Conservation (phyloP, 1,139 yeast genomes). For the Yamadazyma blattariae region DNA sequence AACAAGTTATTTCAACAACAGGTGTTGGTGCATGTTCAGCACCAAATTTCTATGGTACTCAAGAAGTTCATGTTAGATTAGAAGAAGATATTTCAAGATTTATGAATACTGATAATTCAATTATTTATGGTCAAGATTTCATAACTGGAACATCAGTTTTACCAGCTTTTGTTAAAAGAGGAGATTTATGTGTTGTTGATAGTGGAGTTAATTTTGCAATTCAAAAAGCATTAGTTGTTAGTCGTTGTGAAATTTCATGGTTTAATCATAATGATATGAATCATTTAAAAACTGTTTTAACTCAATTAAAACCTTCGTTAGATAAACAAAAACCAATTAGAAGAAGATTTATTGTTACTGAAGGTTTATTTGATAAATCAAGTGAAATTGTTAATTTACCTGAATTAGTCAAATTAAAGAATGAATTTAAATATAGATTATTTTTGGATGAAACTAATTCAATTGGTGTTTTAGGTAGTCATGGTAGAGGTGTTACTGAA, state of each 20-base stretch:
- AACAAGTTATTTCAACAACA: conserved; percentile 55
- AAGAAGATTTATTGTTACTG: conserved; percentile 87
- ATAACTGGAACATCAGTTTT: conserved; percentile 93
- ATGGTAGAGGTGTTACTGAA: conserved; percentile 87
- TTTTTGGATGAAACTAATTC: conserved; percentile 86
- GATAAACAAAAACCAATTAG: conserved; percentile 71
- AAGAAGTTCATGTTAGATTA: conserved; percentile 81
- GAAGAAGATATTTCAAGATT: conserved; percentile 75
- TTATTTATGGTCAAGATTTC: conserved; percentile 91
- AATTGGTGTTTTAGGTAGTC: conserved; percentile 77
- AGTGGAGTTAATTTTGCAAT: conserved; percentile 71
- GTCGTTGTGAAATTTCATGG: conserved; percentile 83
- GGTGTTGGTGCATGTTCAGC: conserved; percentile 99
- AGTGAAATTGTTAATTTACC: conserved; percentile 82
- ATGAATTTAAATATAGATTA: conserved; percentile 78
- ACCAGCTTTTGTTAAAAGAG: conserved; percentile 93
- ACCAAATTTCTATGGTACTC: conserved; percentile 95
- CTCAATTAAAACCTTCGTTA: conserved; percentile 59
- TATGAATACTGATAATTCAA: conserved; percentile 74
- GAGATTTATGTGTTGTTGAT: conserved; percentile 89
- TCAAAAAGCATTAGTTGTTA: conserved; percentile 84
- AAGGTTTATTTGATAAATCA: conserved; percentile 76
- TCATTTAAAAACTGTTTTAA: conserved; percentile 69
- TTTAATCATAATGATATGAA: conserved; percentile 86
- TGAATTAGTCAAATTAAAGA: conserved; percentile 68